Evolutionary conservation across 257 asterid genomes (phyloP), one percentile per base, ranked within the genome.

Genomic region (Verbascum thapsus): DNA sequence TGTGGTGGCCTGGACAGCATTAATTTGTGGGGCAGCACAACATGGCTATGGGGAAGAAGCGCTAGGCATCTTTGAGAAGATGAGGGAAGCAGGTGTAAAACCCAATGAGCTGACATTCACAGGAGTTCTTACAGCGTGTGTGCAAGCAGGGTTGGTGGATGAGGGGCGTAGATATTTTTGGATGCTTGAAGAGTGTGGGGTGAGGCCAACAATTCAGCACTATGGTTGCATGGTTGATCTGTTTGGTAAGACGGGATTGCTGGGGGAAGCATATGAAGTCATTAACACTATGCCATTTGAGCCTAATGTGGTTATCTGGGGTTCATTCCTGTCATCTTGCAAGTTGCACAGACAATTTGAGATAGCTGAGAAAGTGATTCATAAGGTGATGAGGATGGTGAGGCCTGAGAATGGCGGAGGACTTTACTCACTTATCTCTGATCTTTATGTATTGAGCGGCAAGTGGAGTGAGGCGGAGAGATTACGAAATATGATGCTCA

Each of bases 101-200:
- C 94, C 96, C 37, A 88, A 88, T 48, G 87, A 83, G 61, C 44
- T 81, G 50, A 88, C 95, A 0, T 88, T 88, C 69, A 88, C 96
- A 0, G 95, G 87, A 10, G 23, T 83, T 17, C 86, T 88, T 7
- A 67, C 73, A 3, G 96, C 95, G 35, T 85, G 95, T 59, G 88
- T 71, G 57, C 83, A 76, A 42, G 67, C 70, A 0, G 91, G 87
- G 12, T 49, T 88, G 66, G 87, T 88, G 26, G 87, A 88, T 0
- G 87, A 85, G 70, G 94, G 96, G 3, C 80, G 91, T 0, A 32
- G 64, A 40, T 85, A 63, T 62, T 88, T 85, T 53, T 66, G 61
- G 77, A 75, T 77, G 85, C 63, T 82, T 6, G 53, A 70, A 35
- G 73, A 75, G 63, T 78, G 23, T 61, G 88, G 82, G 17, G 16